These are phyloP conservation scores for Cercophora newfieldiana DNA, from an alignment of 495 filamentous ascomycete genomes.

Conservation along the genomic window DNA sequence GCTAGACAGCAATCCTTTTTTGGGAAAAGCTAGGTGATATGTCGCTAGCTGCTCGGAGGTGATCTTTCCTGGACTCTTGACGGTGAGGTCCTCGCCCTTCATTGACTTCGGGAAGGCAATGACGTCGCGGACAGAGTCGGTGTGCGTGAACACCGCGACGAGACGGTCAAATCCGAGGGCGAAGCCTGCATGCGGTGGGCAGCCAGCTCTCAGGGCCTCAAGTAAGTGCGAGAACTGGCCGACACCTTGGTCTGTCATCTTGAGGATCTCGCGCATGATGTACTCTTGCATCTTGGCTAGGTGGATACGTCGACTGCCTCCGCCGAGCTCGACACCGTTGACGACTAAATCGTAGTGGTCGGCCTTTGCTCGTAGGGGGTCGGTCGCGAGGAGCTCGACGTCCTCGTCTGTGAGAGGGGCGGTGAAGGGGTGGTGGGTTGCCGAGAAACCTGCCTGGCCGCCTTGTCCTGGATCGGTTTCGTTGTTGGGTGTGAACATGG, in stretches of 20 bases:
- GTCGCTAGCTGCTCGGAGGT: slow-evolving; percentile 62
- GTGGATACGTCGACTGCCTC: slow-evolving; percentile 91
- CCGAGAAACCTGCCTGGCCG: slow-evolving; percentile 73
- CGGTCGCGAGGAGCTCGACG: slow-evolving; percentile 68
- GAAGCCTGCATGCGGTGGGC: slow-evolving; percentile 95
- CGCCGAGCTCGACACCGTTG: slow-evolving; percentile 92
- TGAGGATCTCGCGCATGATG: slow-evolving; percentile 79
- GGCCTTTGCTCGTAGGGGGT: slow-evolving; percentile 69
- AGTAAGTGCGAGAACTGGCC: slow-evolving; percentile 81
- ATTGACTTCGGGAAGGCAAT: slow-evolving; percentile 95
- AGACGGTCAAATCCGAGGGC: slow-evolving; percentile 91
- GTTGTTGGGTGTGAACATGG: slow-evolving; percentile 76
- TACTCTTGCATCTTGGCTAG: slow-evolving; percentile 80
- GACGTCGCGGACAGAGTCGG: slow-evolving; percentile 79
- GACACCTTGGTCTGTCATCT: slow-evolving; percentile 60
- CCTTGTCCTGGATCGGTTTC: slow-evolving; percentile 78
- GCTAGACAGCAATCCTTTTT: neutral
- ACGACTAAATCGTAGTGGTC: slow-evolving; percentile 96
- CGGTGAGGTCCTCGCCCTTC: slow-evolving; percentile 80
- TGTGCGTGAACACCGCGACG: slow-evolving; percentile 75
- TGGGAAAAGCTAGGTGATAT: slow-evolving; percentile 61
- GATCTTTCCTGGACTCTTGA: slow-evolving; percentile 69
- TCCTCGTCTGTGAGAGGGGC: slow-evolving; percentile 73
- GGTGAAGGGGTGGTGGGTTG: slow-evolving; percentile 97
- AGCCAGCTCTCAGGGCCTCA: slow-evolving; percentile 77